Evolutionary conservation across 1,284 basidiomycete genomes (phyloP).

Genomic region (Boletus sp.): DNA sequence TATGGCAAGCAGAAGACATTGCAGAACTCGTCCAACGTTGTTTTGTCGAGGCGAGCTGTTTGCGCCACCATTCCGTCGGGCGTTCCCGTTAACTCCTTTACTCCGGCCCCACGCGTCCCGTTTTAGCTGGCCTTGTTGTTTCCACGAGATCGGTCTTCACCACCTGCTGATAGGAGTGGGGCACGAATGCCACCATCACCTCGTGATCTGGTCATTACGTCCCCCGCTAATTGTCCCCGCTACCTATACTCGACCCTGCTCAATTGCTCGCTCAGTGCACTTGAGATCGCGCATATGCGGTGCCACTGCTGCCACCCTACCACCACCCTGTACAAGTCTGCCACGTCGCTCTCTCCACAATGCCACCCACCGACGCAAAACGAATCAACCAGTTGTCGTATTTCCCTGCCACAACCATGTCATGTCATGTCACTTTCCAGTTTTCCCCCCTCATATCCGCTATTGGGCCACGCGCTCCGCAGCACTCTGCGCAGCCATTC

Average conservation of each 20-base stretch:
- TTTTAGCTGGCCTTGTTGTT: slow-evolving; percentile 15
- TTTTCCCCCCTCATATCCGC: slow-evolving; percentile 16
- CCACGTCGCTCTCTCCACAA: background rate
- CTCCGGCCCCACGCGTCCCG: slow-evolving; percentile 13
- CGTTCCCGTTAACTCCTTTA: slow-evolving; percentile 19
- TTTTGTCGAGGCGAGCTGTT: slow-evolving; percentile 12
- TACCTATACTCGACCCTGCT: background rate
- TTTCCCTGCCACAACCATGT: no score
- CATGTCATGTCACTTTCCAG: background rate
- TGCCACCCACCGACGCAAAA: no score
- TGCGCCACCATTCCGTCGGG: slow-evolving; percentile 10
- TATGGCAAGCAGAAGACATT: background rate
- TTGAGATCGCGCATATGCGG: no score
- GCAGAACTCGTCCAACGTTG: slow-evolving; percentile 18
- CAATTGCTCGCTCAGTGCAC: background rate
- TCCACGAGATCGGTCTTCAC: slow-evolving; percentile 20
- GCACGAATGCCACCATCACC: slow-evolving; percentile 12
- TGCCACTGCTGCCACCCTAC: background rate
- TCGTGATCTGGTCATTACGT: slow-evolving; percentile 6
- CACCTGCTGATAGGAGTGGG: slow-evolving; percentile 30
- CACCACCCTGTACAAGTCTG: background rate
- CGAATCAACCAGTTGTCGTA: no score
- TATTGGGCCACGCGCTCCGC: slow-evolving; percentile 10
- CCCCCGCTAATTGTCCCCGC: background rate
- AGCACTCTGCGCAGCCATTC: slow-evolving; percentile 13